These are phyloP conservation scores for Geoglossum cookeanum DNA, from an alignment of 2,329 filamentous ascomycete genomes.

Conservation along the genomic window DNA sequence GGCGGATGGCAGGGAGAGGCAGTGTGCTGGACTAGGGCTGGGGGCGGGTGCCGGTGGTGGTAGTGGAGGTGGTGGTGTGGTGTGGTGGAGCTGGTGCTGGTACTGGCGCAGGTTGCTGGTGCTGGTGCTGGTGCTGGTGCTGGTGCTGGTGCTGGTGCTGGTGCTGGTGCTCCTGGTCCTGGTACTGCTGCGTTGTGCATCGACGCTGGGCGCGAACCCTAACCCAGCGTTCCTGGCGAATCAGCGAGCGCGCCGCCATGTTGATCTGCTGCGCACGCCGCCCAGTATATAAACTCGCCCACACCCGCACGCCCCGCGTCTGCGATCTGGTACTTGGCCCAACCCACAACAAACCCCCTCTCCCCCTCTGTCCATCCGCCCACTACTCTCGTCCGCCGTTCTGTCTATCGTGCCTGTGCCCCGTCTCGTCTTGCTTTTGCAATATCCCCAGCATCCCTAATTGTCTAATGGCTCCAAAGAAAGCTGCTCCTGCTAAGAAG, in stretches of 20 bases:
- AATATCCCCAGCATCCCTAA: slow-evolving; percentile 16
- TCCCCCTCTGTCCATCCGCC: neutral
- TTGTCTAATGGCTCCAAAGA: slow-evolving; percentile 43
- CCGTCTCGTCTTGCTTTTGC: neutral
- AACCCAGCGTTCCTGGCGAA: neutral
- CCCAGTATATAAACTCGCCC: neutral
- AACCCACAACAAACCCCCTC: neutral
- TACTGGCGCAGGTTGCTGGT: neutral
- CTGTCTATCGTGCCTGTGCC: neutral
- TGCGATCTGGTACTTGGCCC: neutral
- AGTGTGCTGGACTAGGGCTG: too few relatives aligned
- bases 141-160: neutral
- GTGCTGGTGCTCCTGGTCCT: neutral
- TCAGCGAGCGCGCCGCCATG: neutral
- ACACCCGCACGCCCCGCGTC: neutral
- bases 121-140: neutral
- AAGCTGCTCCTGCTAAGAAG: slow-evolving; percentile 39
- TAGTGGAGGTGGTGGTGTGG: neutral
- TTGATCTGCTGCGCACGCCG: neutral
- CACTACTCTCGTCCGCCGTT: neutral
- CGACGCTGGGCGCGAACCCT: neutral
- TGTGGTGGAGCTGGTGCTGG: neutral
- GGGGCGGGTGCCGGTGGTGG: too few relatives aligned
- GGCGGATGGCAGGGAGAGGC: too few relatives aligned
- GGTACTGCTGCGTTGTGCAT: neutral